These are phyloP conservation scores for Candida odintsovae DNA, from an alignment of 805 yeast genomes.

Conservation along the genomic window DNA sequence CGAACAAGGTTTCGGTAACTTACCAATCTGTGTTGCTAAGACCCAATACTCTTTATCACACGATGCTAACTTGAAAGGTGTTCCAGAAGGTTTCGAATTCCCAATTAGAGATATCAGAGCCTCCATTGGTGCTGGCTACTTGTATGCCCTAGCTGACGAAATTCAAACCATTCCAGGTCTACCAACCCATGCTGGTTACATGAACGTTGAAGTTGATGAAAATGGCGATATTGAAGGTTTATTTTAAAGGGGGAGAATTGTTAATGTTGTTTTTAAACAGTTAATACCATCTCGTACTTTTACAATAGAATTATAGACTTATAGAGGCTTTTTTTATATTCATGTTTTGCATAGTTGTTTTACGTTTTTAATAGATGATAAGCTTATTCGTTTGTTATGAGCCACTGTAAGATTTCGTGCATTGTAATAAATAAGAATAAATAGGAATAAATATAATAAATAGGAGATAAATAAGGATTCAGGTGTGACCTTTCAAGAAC, in stretches of 20 bases:
- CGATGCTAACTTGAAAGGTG: constrained; percentile 79
- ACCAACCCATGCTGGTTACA: constrained; percentile 80
- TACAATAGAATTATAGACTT: not conserved
- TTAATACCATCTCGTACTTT: not conserved
- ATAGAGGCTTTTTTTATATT: too few relatives aligned
- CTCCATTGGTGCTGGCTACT: constrained; percentile 78
- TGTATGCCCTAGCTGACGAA: constrained; percentile 81
- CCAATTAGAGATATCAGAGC: constrained; percentile 79
- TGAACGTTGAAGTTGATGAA: constrained; percentile 78
- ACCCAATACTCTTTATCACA: constrained; percentile 82
- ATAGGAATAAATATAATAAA: constrained; percentile 2
- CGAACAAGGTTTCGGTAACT: constrained; percentile 67
- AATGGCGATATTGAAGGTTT: constrained; percentile 83
- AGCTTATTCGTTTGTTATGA: not conserved
- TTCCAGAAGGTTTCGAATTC: constrained; percentile 71
- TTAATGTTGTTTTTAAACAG: not conserved
- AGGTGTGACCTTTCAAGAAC: constrained; percentile 52
- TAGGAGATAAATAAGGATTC: constrained; percentile 1
- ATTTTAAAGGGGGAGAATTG: constrained; percentile 33
- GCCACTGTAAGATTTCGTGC: constrained; percentile 1
- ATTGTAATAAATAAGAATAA: constrained; percentile 4
- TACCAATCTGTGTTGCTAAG: constrained; percentile 82
- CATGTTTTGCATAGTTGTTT: not conserved
- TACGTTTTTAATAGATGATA: not conserved
- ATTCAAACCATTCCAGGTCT: constrained; percentile 84